Base-by-base conservation (phyloP, 495 filamentous ascomycete species). In the Tricharina praecox region DNA sequence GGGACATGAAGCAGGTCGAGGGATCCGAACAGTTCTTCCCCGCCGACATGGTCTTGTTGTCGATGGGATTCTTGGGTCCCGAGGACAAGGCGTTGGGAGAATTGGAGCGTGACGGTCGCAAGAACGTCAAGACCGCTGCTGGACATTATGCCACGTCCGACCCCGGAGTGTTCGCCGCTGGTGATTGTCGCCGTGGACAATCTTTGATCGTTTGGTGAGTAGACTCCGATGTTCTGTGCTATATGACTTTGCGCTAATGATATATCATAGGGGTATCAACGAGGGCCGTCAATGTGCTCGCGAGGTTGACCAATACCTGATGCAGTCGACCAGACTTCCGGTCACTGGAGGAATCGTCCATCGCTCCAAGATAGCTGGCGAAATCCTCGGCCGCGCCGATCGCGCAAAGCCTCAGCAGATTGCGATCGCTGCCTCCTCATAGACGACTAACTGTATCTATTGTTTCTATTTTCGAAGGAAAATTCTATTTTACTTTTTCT, bases 1-100 rank as follows among this genome's bases (percentile, higher is more conserved):
- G 90, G 90, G 90, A 97, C 63, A 97, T 97, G 90, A 94, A 94
- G 74, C 86, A 92, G 61, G 71, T 93, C 21, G 90, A 95, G 53
- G 86, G 82, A 20, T 87, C 81, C 45, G 82, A 94, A 68, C 80
- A 95, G 62, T 93, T 92, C 72, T 96, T 97, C 78, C 85, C 85
- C 16, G 90, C 90, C 9, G 90, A 97, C 53, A 78, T 97, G 28
- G 88, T 97, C 38, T 81, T 97, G 24, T 70, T 97, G 21, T 94
- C 88, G 20, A 97, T 97, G 90, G 90, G 90, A 55, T 97, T 97
- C 79, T 70, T 97, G 48, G 90, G 90, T 13, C 90, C 90, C 2
- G 90, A 99, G 68, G 86, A 82, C 45, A 79, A 85, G 47, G 74
- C 93, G 15, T 68, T 99, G 18, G 86, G 83, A 20, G 79, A 81